These are phyloP conservation scores for Neurospora cerealis DNA, from an alignment of 495 filamentous ascomycete species.

Conservation along the genomic window DNA sequence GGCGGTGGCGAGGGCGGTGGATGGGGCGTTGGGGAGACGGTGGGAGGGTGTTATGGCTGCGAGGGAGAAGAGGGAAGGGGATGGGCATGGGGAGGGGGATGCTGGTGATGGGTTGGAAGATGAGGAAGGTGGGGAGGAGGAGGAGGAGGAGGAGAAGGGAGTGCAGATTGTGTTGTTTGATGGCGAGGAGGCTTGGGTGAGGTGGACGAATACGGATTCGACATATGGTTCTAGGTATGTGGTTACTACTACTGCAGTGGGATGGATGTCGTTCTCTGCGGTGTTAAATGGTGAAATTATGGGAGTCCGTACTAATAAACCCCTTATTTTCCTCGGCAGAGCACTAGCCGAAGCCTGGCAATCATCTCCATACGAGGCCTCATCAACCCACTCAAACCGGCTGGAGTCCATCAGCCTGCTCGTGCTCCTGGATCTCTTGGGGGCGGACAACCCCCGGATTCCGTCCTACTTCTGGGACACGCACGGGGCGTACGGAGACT, in stretches of 20 bases:
- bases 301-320: background rate
- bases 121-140: conserved; percentile 33
- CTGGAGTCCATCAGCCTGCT: conserved; percentile 78
- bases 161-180: conserved; percentile 87
- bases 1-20: conserved; percentile 72
- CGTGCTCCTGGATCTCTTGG: conserved; percentile 86
- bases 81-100: conserved; percentile 66
- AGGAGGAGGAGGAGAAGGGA: conserved; percentile 67
- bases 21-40: conserved; percentile 66
- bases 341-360: conserved; percentile 22
- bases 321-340: conserved; percentile 5
- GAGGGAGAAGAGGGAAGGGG: conserved; percentile 36
- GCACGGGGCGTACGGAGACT: conserved; percentile 80
- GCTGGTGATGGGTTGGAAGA: conserved; percentile 50
- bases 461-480: conserved; percentile 78
- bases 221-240: conserved; percentile 72
- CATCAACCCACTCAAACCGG: conserved; percentile 39
- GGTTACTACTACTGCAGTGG: background rate
- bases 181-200: conserved; percentile 83
- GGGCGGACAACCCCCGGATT: conserved; percentile 55
- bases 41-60: conserved; percentile 63
- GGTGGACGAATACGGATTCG: conserved; percentile 71
- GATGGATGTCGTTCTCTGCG: background rate
- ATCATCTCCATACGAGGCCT: conserved; percentile 6
- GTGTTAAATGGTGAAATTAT: background rate